Evolutionary conservation across 129 eudicot species (phyloP), one percentile per base, ranked within the genome.

Genomic region (Flaveria linearis): DNA sequence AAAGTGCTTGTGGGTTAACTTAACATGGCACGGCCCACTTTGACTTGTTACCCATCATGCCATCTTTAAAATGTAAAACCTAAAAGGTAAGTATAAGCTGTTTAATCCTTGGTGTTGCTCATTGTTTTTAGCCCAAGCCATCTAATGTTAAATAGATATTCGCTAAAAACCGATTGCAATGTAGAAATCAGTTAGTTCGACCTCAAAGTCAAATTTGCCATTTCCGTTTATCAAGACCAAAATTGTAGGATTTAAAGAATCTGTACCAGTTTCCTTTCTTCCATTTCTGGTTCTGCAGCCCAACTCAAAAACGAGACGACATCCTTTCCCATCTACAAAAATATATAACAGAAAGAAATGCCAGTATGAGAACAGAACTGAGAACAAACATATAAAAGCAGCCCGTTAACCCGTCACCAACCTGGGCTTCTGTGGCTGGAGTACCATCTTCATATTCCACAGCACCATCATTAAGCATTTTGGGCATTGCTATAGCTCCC

Each of bases 271-370:
- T 94, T 94, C 68, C 98, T 81, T 83, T 94, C 98, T 86, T 94
- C 98, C 98, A 94, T 91, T 81, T 94, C 98, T 39, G 98, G 98
- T 76, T 94, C 97, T 16, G 98, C 98, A 45, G 98, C 98, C 98
- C 98, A 94, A 56, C 93, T 65, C 82, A 94, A 87, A 81, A 94
- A 94, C 22, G 91, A 69, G 39, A 86, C 92, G 0, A 94, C 82
- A 82, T 94, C 98, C 86, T 94, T 94, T 45, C 96, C 98, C 98
- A 94, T 94, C 98, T 94, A 80, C 75, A 68, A 53, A 76, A 55
- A 47, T 33, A 72, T 23, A 20, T 63, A 68, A 26, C 69, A 45
- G 30, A 55, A 22, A 3, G 23, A 20, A 14, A 8, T 56, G 16
- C 6, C 5, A 69, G 65, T 2, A 30, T 15, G 17, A 58, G 71